Evolutionary conservation across 306 rosid species (phyloP).

Genomic region (Crotalaria pallida): DNA sequence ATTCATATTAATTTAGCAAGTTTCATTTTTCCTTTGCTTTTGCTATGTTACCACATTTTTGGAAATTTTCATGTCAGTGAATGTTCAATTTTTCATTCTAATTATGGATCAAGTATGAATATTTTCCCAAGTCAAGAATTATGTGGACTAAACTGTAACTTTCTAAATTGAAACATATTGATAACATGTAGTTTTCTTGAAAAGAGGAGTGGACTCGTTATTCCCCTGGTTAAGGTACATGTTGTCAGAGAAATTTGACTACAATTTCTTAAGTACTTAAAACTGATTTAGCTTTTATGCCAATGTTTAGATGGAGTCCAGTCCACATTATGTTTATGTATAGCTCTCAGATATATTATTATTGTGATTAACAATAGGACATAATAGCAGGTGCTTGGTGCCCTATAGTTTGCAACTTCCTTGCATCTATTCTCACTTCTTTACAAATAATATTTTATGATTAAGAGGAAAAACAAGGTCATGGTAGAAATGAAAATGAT

Average conservation of each 20-base stretch:
- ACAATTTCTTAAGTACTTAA: neutral
- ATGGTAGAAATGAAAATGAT: neutral
- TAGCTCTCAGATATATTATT: neutral
- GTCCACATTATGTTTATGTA: neutral
- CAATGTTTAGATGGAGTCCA: neutral
- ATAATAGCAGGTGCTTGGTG: neutral
- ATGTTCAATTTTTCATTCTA: constrained; percentile 9
- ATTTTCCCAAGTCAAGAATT: neutral
- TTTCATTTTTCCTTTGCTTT: constrained; percentile 11
- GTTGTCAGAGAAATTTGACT: neutral
- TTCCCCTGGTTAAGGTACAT: too few relatives aligned
- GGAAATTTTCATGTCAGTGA: constrained; percentile 1
- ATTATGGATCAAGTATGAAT: neutral
- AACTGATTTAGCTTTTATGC: neutral
- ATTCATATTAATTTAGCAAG: constrained; percentile 8
- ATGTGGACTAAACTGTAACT: neutral
- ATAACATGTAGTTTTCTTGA: neutral
- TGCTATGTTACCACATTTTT: constrained; percentile 1
- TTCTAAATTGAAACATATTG: neutral
- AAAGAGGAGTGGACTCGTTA: neutral
- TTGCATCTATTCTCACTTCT: neutral
- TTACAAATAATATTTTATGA: neutral
- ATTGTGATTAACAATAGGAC: neutral
- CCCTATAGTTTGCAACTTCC: neutral
- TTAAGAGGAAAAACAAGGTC: neutral